Base-by-base conservation (phyloP, 768 basidiomycete species). In the Coprinopsis strossmayeri region DNA sequence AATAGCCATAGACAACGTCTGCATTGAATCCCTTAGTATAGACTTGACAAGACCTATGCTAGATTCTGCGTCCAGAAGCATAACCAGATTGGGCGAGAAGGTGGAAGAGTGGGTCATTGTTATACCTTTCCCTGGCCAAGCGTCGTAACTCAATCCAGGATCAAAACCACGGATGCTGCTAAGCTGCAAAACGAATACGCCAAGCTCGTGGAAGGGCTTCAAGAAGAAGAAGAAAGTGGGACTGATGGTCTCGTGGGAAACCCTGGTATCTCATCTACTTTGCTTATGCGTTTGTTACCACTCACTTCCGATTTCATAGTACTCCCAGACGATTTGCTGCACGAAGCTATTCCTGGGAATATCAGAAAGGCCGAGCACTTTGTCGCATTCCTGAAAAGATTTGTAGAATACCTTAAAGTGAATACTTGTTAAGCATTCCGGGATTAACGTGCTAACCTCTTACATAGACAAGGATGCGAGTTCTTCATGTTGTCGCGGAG, bases 341-440 rank as follows among this genome's bases (percentile, higher is more conserved):
- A 84, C 45, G 96, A 99, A 68, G 95, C 96, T 4, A 78, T 99
- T 42, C 96, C 96, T 26, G 96, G 96, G 10, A 99, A 99, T 59
- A 99, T 99, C 51, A 78, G 96, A 39, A 96, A 98, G 64, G 96
- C 96, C 0, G 96, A 99, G 61, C 96, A 99, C 68, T 99, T 99
- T 58, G 91, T 97, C 13, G 95, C 96, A 0, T 99, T 99, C 69
- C 68, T 99, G 53, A 97, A 95, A 66, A 83, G 96, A 46, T 96
- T 99, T 60, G 92, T 99, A 21, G 96, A 99, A 68, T 99, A 99
- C 65, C 77, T 99, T 45, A 99, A 98, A 79, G 95, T 92, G 44
- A 18, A 46, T 34, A n/a, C n/a, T n/a, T n/a, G n/a, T n/a, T n/a
- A n/a, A n/a, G n/a, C n/a, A n/a, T n/a, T n/a, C n/a, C n/a, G n/a